Evolutionary conservation across 2,329 filamentous ascomycete species (phyloP), one percentile per base, ranked within the genome.

Genomic region (Ustulina deusta): DNA sequence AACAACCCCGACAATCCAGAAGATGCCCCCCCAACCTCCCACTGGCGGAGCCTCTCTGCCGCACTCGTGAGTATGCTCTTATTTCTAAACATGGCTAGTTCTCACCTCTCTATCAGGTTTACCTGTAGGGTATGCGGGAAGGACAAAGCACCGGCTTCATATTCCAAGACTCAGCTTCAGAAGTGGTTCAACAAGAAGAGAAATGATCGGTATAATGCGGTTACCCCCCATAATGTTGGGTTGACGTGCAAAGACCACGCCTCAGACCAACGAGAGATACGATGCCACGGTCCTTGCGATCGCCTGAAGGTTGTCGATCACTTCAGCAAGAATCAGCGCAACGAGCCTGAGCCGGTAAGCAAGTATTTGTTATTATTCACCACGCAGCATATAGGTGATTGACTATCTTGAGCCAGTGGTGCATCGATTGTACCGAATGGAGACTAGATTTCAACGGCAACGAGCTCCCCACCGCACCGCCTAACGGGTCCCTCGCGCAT

Each of bases 311-410:
- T 69, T 6, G 62, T 72, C 2, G 69, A 75, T 0, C 62, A 69
- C 4, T 82, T 81, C 71, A 81, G 79, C 70, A 78, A 77, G 67
- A 74, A 20, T 20, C 79, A 79, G 15, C 75, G 78, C 4, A 74
- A 72, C 38, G 68, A 73, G 1, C 64, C 65, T 4, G 72, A 73
- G 7, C 69, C 74, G 6, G 80, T 81, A 71, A 72, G 79, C 20
- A 7, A 36, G 22, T 15, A 20, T 22, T 42, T 51, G 1, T n/a
- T 27, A n/a, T 49, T 51, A 27, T 36, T 20, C 13, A 17, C 27
- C 6, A 36, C 15, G 1, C 2, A 49, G 27, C 22, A 22, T 20
- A 40, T 60, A 9, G n/a, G 13, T 56, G 65, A 49, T 63, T 69
- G 29, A 68, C 61, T 55, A 58, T 49, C 20, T 56, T 60, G 49